Evolutionary conservation across 2,329 filamentous ascomycete genomes (phyloP).

Genomic region (Talaromyces piceae): DNA sequence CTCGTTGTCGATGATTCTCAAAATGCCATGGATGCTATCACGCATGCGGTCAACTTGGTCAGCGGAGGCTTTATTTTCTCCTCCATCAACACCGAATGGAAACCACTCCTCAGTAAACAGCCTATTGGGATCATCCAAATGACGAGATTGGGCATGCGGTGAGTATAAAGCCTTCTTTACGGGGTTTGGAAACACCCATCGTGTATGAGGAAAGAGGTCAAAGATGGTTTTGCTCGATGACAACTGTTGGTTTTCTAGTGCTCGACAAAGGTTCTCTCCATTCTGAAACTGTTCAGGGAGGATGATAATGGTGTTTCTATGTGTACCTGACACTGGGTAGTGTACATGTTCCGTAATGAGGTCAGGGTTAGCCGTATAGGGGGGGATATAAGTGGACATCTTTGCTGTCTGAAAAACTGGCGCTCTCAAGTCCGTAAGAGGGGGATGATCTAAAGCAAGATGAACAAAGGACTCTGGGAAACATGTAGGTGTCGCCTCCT

Average conservation of each 20-base stretch:
- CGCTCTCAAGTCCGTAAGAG: background rate
- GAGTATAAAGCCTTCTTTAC: conserved; percentile 8
- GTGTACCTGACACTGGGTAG: conserved; percentile 7
- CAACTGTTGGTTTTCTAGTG: background rate
- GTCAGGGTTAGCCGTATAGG: conserved; percentile 3
- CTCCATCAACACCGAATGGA: conserved; percentile 5
- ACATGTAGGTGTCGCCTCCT: too few relatives aligned
- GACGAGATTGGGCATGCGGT: conserved; percentile 4
- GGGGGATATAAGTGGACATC: background rate
- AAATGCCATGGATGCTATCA: conserved; percentile 10
- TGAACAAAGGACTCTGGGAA: background rate
- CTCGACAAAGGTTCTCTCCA: conserved; percentile 10
- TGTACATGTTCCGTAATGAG: conserved; percentile 11
- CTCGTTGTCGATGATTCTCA: conserved; percentile 13
- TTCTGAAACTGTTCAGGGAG: conserved; percentile 12
- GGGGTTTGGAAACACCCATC: conserved; percentile 13
- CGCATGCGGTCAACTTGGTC: conserved; percentile 10
- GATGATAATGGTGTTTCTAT: conserved; percentile 11
- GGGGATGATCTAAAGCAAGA: background rate
- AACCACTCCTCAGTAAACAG: conserved; percentile 11
- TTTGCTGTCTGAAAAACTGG: background rate
- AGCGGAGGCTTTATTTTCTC: conserved; percentile 3
- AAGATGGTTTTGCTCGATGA: conserved; percentile 7
- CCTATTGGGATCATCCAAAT: background rate
- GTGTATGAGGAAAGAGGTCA: conserved; percentile 9